phyloP scores from a whole-genome alignment of 2,329 filamentous ascomycete species.

The Orbilia brochopaga region DNA sequence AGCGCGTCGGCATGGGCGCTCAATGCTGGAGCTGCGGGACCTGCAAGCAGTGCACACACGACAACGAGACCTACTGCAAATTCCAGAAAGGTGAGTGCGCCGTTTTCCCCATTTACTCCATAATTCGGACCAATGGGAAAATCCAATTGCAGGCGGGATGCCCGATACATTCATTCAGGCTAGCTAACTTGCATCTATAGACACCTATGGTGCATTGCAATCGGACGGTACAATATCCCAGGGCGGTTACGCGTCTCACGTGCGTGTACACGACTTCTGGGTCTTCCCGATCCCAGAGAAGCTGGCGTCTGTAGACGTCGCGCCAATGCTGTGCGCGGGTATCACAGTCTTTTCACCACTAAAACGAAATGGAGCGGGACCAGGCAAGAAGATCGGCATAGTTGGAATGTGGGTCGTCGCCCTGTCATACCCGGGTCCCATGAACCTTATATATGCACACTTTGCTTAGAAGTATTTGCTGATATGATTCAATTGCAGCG shows the following conservation, averaged over 20 bases:
- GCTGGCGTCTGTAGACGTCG: constrained; percentile 68
- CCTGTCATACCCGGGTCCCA: not conserved
- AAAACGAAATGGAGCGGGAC: constrained; percentile 74
- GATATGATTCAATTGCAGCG: constrained; percentile 56
- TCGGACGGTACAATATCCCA: constrained; percentile 64
- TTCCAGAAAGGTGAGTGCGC: constrained; percentile 51
- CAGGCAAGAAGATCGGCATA: constrained; percentile 78
- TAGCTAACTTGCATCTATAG: constrained; percentile 62
- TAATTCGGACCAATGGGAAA: constrained; percentile 58
- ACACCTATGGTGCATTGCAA: constrained; percentile 62
- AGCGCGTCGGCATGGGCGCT: constrained; percentile 73
- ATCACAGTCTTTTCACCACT: constrained; percentile 80
- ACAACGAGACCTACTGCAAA: constrained; percentile 72
- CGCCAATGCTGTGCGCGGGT: constrained; percentile 84
- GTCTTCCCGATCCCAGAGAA: constrained; percentile 69
- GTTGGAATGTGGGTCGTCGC: constrained; percentile 62
- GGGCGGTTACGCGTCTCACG: constrained; percentile 71
- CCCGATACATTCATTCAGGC: constrained; percentile 63
- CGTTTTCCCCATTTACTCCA: constrained; percentile 63
- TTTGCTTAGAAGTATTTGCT: constrained; percentile 56
- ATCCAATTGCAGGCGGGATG: constrained; percentile 63
- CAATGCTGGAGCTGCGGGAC: constrained; percentile 70
- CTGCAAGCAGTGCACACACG: constrained; percentile 69
- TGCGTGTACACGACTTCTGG: constrained; percentile 66
- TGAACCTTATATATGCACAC: too few relatives aligned